These are phyloP conservation scores for Elaeagnus macrophylla DNA, from an alignment of 306 rosid species.

Conservation along the genomic window DNA sequence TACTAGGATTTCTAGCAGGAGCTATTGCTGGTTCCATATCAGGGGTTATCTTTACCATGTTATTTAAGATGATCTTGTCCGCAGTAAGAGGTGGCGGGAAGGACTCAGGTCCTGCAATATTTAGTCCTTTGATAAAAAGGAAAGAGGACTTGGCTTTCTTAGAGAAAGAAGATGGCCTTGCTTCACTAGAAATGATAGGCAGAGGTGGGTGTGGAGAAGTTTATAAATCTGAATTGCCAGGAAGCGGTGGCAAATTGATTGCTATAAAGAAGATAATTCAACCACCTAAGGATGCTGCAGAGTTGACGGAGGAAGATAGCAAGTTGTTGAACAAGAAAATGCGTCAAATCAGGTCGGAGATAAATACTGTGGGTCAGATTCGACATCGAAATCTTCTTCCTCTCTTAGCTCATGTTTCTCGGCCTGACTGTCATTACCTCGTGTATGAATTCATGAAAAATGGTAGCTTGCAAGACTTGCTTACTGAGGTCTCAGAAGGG, in stretches of 20 bases:
- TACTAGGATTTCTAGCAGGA: not conserved
- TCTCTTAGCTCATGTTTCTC: not conserved
- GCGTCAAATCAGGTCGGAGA: not conserved
- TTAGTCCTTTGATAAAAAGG: not conserved
- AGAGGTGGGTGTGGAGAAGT: not conserved
- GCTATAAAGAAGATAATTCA: not conserved
- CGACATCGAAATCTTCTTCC: not conserved
- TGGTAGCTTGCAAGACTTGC: conserved; percentile 36
- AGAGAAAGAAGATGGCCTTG: not conserved
- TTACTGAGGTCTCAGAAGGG: conserved; percentile 29
- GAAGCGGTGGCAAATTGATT: not conserved
- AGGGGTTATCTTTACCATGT: not conserved
- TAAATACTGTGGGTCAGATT: not conserved
- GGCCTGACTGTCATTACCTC: not conserved
- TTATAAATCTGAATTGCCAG: not conserved
- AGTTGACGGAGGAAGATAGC: not conserved
- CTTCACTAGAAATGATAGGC: not conserved
- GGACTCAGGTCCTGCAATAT: not conserved
- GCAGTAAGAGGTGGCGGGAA: not conserved
- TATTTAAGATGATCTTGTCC: conserved; percentile 1
- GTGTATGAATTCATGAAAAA: not conserved
- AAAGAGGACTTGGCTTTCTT: not conserved
- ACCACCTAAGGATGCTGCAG: not conserved
- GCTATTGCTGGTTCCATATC: not conserved
- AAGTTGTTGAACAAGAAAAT: conserved; percentile 27